Evolutionary conservation across 345 rosid genomes (phyloP).

Genomic region (Citrus reticulata): DNA sequence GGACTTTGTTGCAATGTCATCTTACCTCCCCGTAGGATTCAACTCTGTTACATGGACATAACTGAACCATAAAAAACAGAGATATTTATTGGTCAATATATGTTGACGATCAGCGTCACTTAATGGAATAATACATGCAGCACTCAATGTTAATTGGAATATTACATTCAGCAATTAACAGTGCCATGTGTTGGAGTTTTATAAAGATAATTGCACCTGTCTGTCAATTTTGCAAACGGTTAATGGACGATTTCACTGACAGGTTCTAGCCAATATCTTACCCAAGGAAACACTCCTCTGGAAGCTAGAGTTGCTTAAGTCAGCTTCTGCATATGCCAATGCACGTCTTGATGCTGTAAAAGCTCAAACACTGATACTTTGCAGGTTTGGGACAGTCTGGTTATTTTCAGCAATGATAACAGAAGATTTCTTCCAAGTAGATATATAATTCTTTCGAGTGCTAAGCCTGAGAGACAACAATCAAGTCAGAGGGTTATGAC

Average conservation of each 20-base stretch:
- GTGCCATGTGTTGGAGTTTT: too few species aligned
- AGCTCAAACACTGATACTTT: slow-evolving; percentile 61
- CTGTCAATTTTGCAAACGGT: background rate
- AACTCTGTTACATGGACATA: background rate
- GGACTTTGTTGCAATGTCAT: slow-evolving; percentile 4
- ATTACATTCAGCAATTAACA: too few species aligned
- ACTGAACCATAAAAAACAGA: too few species aligned
- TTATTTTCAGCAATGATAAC: background rate
- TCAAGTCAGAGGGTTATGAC: background rate
- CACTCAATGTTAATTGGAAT: too few species aligned
- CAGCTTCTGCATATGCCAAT: slow-evolving; percentile 57
- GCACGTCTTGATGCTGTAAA: slow-evolving; percentile 47
- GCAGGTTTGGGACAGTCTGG: slow-evolving; percentile 31
- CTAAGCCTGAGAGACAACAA: background rate
- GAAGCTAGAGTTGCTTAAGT: slow-evolving; percentile 37
- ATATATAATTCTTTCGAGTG: background rate
- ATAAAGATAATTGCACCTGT: too few species aligned
- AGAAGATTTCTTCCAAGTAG: background rate
- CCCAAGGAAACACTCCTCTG: slow-evolving; percentile 35
- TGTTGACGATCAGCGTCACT: too few species aligned
- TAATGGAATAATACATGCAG: too few species aligned
- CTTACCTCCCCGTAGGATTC: slow-evolving; percentile 8
- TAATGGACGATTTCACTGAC: background rate
- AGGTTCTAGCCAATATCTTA: slow-evolving; percentile 13
- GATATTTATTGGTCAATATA: background rate